Conservation (phyloP, 352 stramenopile genomes). For the Globisporangium ultimum region DNA sequence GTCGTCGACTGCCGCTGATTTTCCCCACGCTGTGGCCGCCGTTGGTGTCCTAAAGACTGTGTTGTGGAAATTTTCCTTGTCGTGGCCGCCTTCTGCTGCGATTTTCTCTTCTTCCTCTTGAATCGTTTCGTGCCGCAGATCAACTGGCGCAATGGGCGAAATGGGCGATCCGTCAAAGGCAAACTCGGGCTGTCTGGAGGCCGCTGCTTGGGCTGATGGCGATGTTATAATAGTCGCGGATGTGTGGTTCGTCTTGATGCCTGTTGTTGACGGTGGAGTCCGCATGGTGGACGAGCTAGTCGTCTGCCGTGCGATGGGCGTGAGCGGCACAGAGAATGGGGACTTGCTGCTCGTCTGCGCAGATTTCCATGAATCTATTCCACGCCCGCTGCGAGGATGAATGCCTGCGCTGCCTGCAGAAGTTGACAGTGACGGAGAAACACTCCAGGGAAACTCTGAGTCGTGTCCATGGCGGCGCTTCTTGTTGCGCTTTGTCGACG, state of each 20-base stretch:
- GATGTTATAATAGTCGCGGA: not conserved
- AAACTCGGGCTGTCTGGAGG: constrained; percentile 8
- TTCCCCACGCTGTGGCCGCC: constrained; percentile 5
- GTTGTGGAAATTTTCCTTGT: constrained; percentile 26
- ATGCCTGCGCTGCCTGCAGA: constrained; percentile 4
- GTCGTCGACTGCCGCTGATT: constrained; percentile 1
- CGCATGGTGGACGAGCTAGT: too few species aligned
- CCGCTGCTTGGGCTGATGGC: not conserved
- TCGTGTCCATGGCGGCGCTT: constrained; percentile 8
- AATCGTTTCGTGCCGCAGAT: constrained; percentile 14
- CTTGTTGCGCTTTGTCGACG: constrained; percentile 15
- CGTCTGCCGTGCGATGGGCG: not conserved
- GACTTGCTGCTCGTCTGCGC: not conserved
- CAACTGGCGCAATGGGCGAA: constrained; percentile 12
- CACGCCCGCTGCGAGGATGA: constrained; percentile 4
- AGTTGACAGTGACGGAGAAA: not conserved
- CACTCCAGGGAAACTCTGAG: constrained; percentile 11
- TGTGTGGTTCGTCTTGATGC: not conserved
- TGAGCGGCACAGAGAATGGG: constrained; percentile 4
- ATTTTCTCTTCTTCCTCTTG: constrained; percentile 22
- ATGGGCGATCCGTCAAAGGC: constrained; percentile 52
- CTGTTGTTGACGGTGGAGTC: not conserved
- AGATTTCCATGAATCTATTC: not conserved
- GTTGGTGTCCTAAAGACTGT: constrained; percentile 1
- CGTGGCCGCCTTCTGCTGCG: constrained; percentile 9